These are phyloP conservation scores for Sugiyamaella castrensis DNA, from an alignment of 1,139 yeast genomes.

Conservation along the genomic window DNA sequence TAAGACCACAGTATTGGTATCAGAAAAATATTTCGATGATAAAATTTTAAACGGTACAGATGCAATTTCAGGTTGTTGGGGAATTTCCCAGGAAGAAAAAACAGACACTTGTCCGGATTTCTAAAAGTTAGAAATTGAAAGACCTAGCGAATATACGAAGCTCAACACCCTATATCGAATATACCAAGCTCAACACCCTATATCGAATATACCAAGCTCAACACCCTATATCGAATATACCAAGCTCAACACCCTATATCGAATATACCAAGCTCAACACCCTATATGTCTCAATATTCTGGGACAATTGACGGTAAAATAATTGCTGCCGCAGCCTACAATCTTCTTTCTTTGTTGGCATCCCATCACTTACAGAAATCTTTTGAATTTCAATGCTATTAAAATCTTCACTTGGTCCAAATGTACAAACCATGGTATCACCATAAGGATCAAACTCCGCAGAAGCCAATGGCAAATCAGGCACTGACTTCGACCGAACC, in stretches of 20 bases:
- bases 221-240: no score
- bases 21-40: constrained; percentile 32
- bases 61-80: constrained; percentile 11
- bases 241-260: no score
- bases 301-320: no score
- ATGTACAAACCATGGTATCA: constrained; percentile 67
- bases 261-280: no score
- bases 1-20: constrained; percentile 30
- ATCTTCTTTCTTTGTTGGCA: constrained; percentile 6
- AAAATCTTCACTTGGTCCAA: constrained; percentile 56
- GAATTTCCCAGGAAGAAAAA: constrained; percentile 30
- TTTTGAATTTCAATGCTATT: constrained; percentile 58
- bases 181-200: no score
- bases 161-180: no score
- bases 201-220: no score
- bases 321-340: no score
- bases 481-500: constrained; percentile 37
- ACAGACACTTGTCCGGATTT: constrained; percentile 26
- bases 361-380: constrained; percentile 6
- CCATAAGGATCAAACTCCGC: constrained; percentile 73
- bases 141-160: neutral
- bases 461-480: constrained; percentile 57
- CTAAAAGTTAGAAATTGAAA: constrained; percentile 7
- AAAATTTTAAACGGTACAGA: constrained; percentile 29
- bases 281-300: no score